These are phyloP conservation scores for Lojkania enalia DNA, from an alignment of 2,329 filamentous ascomycete genomes.

Conservation along the genomic window DNA sequence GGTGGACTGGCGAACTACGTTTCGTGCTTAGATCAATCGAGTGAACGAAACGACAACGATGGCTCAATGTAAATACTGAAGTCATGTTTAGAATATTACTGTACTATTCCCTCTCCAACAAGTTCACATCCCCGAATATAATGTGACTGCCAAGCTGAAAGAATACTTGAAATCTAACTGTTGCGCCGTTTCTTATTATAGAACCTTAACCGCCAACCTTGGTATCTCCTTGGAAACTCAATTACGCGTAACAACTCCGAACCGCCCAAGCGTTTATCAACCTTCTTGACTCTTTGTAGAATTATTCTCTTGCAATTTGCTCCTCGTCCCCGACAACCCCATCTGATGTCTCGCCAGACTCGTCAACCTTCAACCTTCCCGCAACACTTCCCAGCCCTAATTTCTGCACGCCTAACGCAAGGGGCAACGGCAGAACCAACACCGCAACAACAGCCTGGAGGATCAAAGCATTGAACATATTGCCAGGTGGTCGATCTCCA, in stretches of 20 bases:
- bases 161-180: no score
- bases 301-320: no score
- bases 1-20: neutral
- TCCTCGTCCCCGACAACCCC: conserved; percentile 13
- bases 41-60: conserved; percentile 2
- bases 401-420: conserved; percentile 64
- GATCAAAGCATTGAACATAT: conserved; percentile 76
- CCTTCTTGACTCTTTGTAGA: no score
- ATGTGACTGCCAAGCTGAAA: no score
- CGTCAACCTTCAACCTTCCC: conserved; percentile 40
- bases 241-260: no score
- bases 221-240: no score
- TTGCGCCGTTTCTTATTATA: no score
- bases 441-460: conserved; percentile 76
- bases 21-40: neutral
- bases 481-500: conserved; percentile 58
- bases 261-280: no score
- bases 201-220: no score
- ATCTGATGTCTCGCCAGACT: conserved; percentile 25
- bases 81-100: conserved; percentile 23
- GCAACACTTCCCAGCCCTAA: conserved; percentile 58
- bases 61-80: conserved; percentile 16
- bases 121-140: no score
- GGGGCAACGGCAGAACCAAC: conserved; percentile 66
- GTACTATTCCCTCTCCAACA: conserved; percentile 16